Percentiles rank a stretch among this genome's conserved stretches.
phyloP scores from a whole-genome alignment of 352 stramenopile genomes.

The Phytophthora idaei region DNA sequence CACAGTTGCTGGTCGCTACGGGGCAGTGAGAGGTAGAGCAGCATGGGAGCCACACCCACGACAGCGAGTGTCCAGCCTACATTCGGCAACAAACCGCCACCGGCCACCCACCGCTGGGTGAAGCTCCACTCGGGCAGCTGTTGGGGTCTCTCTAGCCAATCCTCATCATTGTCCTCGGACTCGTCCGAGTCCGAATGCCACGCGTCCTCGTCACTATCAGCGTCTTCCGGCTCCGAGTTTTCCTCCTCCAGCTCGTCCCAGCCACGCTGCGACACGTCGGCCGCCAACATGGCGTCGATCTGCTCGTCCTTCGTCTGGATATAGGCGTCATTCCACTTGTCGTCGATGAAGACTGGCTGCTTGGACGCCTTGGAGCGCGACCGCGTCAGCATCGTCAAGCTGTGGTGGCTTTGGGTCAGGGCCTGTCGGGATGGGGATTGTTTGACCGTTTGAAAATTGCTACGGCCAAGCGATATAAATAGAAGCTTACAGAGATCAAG shows the following conservation, averaged over 20 bases:
- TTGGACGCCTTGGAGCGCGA: conserved; percentile 66
- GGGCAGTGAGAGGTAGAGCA: conserved; percentile 50
- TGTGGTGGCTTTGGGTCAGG: neutral
- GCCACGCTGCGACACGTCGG: conserved; percentile 43
- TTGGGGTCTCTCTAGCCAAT: conserved; percentile 18
- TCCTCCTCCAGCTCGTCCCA: conserved; percentile 64
- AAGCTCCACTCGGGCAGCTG: conserved; percentile 5
- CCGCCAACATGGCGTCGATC: conserved; percentile 74
- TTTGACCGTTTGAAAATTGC: conserved; percentile 21
- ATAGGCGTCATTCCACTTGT: conserved; percentile 85
- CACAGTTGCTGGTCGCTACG: conserved; percentile 27
- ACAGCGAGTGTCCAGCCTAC: conserved; percentile 59
- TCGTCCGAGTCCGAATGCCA: conserved; percentile 47
- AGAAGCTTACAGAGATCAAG: conserved; percentile 5
- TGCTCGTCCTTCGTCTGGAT: conserved; percentile 85
- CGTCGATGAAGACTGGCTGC: conserved; percentile 79
- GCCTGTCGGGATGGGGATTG: neutral
- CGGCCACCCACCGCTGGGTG: conserved; percentile 38
- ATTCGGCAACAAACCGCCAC: conserved; percentile 52
- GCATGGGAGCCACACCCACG: conserved; percentile 44
- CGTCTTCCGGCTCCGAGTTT: conserved; percentile 29
- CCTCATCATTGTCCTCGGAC: conserved; percentile 35
- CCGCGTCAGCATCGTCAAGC: conserved; percentile 67
- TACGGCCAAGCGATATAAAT: conserved; percentile 1
- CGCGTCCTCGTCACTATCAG: conserved; percentile 34